Percentiles rank a stretch among this genome's conserved stretches.
Conservation (phyloP, 2,329 filamentous ascomycete genomes). For the Penicillium sp. region DNA sequence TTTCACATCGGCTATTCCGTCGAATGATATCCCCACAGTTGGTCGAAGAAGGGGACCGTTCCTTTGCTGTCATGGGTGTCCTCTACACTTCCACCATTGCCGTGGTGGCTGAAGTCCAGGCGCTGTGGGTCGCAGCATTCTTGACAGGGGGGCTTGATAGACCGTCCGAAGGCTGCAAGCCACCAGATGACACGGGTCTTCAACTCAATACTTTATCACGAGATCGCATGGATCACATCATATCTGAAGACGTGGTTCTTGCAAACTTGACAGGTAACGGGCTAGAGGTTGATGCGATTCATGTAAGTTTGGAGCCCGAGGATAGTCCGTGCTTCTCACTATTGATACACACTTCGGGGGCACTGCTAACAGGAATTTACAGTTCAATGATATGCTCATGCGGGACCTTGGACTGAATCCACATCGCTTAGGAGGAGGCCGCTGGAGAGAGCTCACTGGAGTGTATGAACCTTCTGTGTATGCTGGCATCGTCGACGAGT, state of each 20-base stretch:
- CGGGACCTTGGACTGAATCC: slow-evolving; percentile 21
- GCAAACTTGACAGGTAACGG: slow-evolving; percentile 16
- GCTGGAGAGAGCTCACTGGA: slow-evolving; percentile 16
- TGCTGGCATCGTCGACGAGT: slow-evolving; percentile 23
- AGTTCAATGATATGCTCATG: slow-evolving; percentile 25
- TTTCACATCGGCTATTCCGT: slow-evolving; percentile 20
- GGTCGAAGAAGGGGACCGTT: slow-evolving; percentile 19
- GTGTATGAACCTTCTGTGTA: slow-evolving; percentile 21
- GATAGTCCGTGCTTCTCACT: no score
- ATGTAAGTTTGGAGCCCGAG: slow-evolving; percentile 6
- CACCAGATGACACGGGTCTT: background rate
- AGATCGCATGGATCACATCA: slow-evolving; percentile 6
- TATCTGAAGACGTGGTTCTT: slow-evolving; percentile 20
- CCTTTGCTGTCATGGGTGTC: slow-evolving; percentile 16
- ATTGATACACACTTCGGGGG: no score
- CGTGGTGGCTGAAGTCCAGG: slow-evolving; percentile 21
- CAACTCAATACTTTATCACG: slow-evolving; percentile 1
- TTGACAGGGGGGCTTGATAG: slow-evolving; percentile 17
- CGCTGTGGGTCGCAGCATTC: slow-evolving; percentile 21
- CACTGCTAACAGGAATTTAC: background rate
- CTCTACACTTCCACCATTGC: slow-evolving; percentile 18
- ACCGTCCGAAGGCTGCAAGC: background rate
- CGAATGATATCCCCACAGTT: slow-evolving; percentile 19
- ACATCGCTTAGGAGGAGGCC: slow-evolving; percentile 16
- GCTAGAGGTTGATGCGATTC: slow-evolving; percentile 18